These are phyloP conservation scores for Mollisia scopiformis DNA, from an alignment of 2,329 filamentous ascomycete species.

Conservation along the genomic window DNA sequence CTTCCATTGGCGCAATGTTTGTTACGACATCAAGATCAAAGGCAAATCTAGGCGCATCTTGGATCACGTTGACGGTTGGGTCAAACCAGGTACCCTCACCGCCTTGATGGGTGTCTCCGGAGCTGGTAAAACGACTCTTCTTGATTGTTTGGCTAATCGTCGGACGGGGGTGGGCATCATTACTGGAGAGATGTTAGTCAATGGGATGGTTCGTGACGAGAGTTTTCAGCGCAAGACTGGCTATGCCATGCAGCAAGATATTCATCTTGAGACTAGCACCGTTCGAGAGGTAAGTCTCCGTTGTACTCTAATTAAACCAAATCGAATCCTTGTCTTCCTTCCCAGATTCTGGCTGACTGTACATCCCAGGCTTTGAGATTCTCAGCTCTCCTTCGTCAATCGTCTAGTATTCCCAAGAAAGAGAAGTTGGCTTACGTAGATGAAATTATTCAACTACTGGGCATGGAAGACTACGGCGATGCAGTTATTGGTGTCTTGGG, in stretches of 20 bases:
- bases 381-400: conserved; percentile 80
- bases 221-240: conserved; percentile 93
- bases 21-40: conserved; percentile 75
- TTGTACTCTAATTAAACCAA: too few species aligned
- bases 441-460: conserved; percentile 85
- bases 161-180: conserved; percentile 89
- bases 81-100: conserved; percentile 88
- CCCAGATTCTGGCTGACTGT: too few species aligned
- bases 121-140: conserved; percentile 90
- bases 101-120: conserved; percentile 75
- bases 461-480: conserved; percentile 91
- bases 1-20: conserved; percentile 53
- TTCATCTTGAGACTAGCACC: conserved; percentile 82
- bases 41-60: conserved; percentile 74
- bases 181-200: conserved; percentile 76
- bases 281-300: conserved; percentile 78
- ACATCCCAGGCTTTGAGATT: too few species aligned
- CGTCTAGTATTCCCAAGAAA: conserved; percentile 65
- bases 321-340: too few species aligned
- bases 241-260: conserved; percentile 74
- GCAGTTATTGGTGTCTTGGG: conserved; percentile 90
- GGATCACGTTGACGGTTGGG: conserved; percentile 88
- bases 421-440: conserved; percentile 89
- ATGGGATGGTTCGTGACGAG: conserved; percentile 68
- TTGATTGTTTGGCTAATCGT: conserved; percentile 84